Conservation (phyloP, 306 rosid species). For the Ormosia emarginata region DNA sequence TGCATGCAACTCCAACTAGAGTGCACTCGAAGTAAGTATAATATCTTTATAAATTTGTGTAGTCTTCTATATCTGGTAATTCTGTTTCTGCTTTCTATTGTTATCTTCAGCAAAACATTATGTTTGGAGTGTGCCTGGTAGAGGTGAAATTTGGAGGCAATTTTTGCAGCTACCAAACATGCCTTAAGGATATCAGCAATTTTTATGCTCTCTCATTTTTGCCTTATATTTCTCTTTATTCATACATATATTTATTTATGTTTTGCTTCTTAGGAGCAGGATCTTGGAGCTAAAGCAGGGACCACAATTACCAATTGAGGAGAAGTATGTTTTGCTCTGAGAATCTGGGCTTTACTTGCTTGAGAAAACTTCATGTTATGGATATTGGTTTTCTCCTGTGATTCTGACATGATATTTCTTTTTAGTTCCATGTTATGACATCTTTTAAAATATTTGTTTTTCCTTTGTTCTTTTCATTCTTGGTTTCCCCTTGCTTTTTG, state of each 20-base stretch:
- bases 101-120: conserved; percentile 7
- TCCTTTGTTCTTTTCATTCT: background rate
- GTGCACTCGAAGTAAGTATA: conserved; percentile 65
- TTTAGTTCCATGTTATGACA: background rate
- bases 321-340: conserved; percentile 55
- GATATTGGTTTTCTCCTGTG: conserved; percentile 14
- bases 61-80: background rate
- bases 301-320: conserved; percentile 51
- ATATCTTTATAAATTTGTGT: background rate
- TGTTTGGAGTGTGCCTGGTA: conserved; percentile 6
- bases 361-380: conserved; percentile 1
- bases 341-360: conserved; percentile 11
- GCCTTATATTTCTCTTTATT: background rate
- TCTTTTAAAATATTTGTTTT: background rate
- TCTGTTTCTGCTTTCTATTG: background rate
- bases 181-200: background rate
- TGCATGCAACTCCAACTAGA: conserved; percentile 91
- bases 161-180: conserved; percentile 8
- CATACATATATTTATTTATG: conserved; percentile 1
- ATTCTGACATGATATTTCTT: background rate
- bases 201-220: background rate
- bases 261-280: conserved; percentile 48
- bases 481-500: background rate
- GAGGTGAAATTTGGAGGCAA: conserved; percentile 17
- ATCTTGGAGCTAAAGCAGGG: conserved; percentile 51